Conservation (phyloP, 192 early-diverging fungal species). For the Coemansia furcata region DNA sequence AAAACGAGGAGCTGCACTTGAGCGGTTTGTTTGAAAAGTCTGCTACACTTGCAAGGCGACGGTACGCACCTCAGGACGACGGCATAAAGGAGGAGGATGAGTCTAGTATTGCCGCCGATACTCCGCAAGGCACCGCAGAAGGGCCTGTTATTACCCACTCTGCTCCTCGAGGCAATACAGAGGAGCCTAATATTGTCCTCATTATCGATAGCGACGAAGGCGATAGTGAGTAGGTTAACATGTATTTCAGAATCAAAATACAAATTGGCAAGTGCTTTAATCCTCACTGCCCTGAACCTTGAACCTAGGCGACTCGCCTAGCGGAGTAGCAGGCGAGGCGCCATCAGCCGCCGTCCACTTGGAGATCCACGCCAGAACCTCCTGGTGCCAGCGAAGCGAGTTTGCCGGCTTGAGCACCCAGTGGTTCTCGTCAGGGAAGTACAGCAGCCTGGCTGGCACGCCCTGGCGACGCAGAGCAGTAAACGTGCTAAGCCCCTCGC, state of each 20-base stretch:
- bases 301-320: neutral
- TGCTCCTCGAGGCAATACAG: neutral
- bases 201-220: neutral
- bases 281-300: neutral
- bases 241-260: neutral
- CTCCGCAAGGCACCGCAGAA: neutral
- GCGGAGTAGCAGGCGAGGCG: neutral
- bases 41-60: neutral
- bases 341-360: slow-evolving; percentile 20
- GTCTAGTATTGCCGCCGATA: too few species aligned
- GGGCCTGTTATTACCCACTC: neutral
- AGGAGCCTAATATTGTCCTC: neutral
- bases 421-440: slow-evolving; percentile 79
- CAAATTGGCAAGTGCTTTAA: neutral
- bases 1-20: neutral
- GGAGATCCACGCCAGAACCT: slow-evolving; percentile 65
- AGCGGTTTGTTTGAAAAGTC: neutral
- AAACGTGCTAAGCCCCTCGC: slow-evolving; percentile 72
- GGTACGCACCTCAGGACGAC: neutral
- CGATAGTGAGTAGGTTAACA: neutral
- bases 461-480: slow-evolving; percentile 73
- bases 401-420: slow-evolving; percentile 78
- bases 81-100: neutral
- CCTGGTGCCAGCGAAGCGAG: slow-evolving; percentile 68
- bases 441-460: slow-evolving; percentile 65